These are phyloP conservation scores for Symbiodinium pilosum DNA, from an alignment of 73 alveolate genomes.

Conservation along the genomic window DNA sequence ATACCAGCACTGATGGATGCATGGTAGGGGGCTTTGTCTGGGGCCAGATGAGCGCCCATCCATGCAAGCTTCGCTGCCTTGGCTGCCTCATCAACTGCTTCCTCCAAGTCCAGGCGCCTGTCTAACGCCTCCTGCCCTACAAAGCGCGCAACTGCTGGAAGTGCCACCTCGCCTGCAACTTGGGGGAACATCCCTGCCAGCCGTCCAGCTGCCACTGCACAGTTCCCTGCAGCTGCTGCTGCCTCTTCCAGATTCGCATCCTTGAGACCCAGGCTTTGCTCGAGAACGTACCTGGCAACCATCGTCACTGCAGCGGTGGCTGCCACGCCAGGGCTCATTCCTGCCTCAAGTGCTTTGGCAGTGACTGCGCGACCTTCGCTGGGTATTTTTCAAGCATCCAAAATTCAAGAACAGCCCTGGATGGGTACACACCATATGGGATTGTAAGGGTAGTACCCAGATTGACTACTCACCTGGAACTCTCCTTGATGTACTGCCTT, in stretches of 20 bases:
- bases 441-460: no score
- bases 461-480: no score
- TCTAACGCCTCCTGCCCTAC: slow-evolving; percentile 3
- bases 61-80: neutral
- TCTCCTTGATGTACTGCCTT: neutral
- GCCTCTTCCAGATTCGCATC: neutral
- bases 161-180: slow-evolving; percentile 18
- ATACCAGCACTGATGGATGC: slow-evolving; percentile 3
- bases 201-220: slow-evolving; percentile 9
- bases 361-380: neutral
- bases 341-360: neutral
- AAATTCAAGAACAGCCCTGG: no score
- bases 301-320: slow-evolving; percentile 2
- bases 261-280: neutral
- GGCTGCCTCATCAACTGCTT: neutral
- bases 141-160: neutral
- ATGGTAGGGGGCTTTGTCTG: neutral
- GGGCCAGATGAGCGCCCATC: neutral
- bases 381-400: no score
- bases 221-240: neutral
- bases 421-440: no score
- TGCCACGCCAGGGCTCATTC: neutral
- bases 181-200: neutral
- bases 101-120: neutral
- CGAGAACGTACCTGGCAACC: neutral